phyloP scores from a whole-genome alignment of 495 filamentous ascomycete genomes.

The Penicillium desertorum region DNA sequence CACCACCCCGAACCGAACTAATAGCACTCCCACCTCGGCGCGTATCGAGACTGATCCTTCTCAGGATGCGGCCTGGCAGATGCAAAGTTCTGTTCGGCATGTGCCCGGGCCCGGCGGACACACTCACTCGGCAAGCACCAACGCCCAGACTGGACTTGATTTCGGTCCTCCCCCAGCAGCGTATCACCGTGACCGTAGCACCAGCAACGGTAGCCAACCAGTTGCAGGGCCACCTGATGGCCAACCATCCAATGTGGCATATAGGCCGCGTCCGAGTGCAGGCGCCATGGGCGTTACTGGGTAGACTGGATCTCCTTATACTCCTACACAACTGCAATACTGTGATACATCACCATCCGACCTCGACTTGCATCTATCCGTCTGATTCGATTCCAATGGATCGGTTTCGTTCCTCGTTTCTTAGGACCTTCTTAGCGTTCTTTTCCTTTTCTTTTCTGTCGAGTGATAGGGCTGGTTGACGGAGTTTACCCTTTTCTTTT shows the following conservation, averaged over 20 bases:
- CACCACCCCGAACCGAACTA: slow-evolving; percentile 41
- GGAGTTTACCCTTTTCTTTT: slow-evolving; percentile 31
- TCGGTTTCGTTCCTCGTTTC: slow-evolving; percentile 22
- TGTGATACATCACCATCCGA: slow-evolving; percentile 24
- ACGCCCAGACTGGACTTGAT: slow-evolving; percentile 33
- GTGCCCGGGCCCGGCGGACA: slow-evolving; percentile 61
- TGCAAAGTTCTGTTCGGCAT: slow-evolving; percentile 77
- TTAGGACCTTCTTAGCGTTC: slow-evolving; percentile 39
- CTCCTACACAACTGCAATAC: slow-evolving; percentile 23
- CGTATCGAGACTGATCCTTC: slow-evolving; percentile 78
- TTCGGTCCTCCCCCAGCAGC: slow-evolving; percentile 29
- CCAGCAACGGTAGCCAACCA: slow-evolving; percentile 44
- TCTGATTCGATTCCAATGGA: slow-evolving; percentile 19
- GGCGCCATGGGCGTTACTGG: slow-evolving; percentile 50
- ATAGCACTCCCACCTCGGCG: slow-evolving; percentile 44
- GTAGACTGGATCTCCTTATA: slow-evolving; percentile 25
- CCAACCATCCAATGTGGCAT: slow-evolving; percentile 38
- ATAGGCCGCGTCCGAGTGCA: slow-evolving; percentile 42
- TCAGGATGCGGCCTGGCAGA: slow-evolving; percentile 69
- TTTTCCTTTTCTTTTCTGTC: slow-evolving; percentile 26
- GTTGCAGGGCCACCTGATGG: slow-evolving; percentile 29
- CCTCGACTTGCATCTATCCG: slow-evolving; percentile 20
- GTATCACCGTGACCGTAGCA: slow-evolving; percentile 42
- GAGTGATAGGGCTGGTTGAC: slow-evolving; percentile 37
- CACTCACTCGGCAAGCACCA: slow-evolving; percentile 35